phyloP scores from a whole-genome alignment of 495 filamentous ascomycete species.

The Clavariopsis aquatica region DNA sequence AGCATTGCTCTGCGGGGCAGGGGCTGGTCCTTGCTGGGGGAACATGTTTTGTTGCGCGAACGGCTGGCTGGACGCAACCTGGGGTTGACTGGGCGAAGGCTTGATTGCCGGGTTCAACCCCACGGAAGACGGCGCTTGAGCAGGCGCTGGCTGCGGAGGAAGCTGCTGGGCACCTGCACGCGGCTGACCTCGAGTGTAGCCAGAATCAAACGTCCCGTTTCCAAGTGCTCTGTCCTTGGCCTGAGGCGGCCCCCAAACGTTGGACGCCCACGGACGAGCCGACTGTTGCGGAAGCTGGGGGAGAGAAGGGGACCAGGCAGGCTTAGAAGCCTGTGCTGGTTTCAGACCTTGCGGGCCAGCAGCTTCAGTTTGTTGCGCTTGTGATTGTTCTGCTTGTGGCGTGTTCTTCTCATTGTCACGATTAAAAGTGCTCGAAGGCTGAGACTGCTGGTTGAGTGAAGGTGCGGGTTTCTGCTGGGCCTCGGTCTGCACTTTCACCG shows the following conservation, averaged over 20 bases:
- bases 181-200: slow-evolving; percentile 34
- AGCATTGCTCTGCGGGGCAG: slow-evolving; percentile 27
- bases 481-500: slow-evolving; percentile 32
- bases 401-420: slow-evolving; percentile 13
- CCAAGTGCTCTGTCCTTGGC: slow-evolving; percentile 41
- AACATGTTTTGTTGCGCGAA: slow-evolving; percentile 27
- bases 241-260: slow-evolving; percentile 47
- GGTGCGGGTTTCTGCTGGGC: slow-evolving; percentile 20
- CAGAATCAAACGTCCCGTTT: slow-evolving; percentile 47
- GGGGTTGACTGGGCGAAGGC: slow-evolving; percentile 12
- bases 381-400: slow-evolving; percentile 7
- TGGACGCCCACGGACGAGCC: slow-evolving; percentile 12
- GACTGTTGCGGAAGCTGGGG: slow-evolving; percentile 17
- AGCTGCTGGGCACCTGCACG: slow-evolving; percentile 27
- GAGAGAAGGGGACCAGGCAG: slow-evolving; percentile 22
- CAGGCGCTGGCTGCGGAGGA: slow-evolving; percentile 24
- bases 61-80: slow-evolving; percentile 8
- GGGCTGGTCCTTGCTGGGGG: slow-evolving; percentile 19
- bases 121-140: slow-evolving; percentile 15
- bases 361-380: slow-evolving; percentile 17
- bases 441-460: slow-evolving; percentile 13
- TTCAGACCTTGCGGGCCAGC: slow-evolving; percentile 5
- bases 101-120: slow-evolving; percentile 10
- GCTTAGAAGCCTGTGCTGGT: slow-evolving; percentile 9
- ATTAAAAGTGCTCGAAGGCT: slow-evolving; percentile 13